Evolutionary conservation across 2,329 filamentous ascomycete species (phyloP).

Genomic region (Calonectria montana): DNA sequence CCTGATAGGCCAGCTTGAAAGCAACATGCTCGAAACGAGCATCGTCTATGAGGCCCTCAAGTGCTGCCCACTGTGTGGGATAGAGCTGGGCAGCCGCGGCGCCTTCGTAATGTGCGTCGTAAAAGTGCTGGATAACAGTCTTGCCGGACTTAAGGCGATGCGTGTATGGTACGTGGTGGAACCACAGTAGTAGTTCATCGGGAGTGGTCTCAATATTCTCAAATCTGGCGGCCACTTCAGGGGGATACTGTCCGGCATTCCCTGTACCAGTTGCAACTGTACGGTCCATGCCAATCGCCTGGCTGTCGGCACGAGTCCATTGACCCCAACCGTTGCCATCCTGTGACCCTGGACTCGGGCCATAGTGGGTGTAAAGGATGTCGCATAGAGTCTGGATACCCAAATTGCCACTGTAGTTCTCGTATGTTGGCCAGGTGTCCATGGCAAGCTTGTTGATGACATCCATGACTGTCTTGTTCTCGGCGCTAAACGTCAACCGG

Average conservation of each 20-base stretch:
- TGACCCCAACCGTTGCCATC: background rate
- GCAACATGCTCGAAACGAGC: background rate
- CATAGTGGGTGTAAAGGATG: background rate
- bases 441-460: background rate
- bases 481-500: background rate
- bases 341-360: background rate
- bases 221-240: background rate
- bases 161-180: background rate
- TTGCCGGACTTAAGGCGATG: background rate
- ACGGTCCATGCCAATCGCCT: background rate
- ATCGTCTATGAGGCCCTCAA: background rate
- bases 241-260: background rate
- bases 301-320: background rate
- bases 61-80: background rate
- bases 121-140: slow-evolving; percentile 1
- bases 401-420: background rate
- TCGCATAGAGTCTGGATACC: background rate
- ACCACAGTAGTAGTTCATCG: background rate
- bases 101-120: background rate
- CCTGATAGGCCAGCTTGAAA: background rate
- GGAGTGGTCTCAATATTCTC: background rate
- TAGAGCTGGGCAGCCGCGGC: background rate
- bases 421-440: background rate
- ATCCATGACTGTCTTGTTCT: background rate
- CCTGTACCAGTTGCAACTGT: background rate